Base-by-base conservation (phyloP, 2,329 filamentous ascomycete genomes). In the Fusarium sulawesiense region DNA sequence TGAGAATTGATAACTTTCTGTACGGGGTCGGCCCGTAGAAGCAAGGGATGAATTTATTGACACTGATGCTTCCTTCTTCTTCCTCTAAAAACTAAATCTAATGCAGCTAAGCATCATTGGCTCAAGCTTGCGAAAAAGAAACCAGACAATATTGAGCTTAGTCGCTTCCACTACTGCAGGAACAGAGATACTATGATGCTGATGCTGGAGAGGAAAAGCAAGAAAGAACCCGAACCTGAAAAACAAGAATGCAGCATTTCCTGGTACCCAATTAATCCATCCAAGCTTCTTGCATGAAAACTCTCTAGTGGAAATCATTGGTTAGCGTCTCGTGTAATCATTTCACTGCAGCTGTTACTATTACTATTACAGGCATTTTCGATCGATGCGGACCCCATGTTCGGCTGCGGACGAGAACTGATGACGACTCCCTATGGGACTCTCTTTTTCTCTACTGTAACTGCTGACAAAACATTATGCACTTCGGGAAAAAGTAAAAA, bases 141-240 rank as follows among this genome's bases (percentile, higher is more conserved):
- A 46, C 60, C 67, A 70, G 55, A 63, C 48, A 51, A 55, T 45
- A 59, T 62, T 37, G 60, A 64, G 72, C 50, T 53, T 71, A 73
- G 73, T 66, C 48, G 45, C 62, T 54, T 32, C 58, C 56, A 67
- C 71, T 75, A 75, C 73, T 75, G 73, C 73, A 75, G 73, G 73
- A 75, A 75, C 73, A 64, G 29, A 50, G 51, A 29, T 23, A 51
- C 34, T 37, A 37, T 37, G 23, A 20, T 23, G n/a, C n/a, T n/a
- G 23, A 20, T 23, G n/a, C 23, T 18, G 18, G 23, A 16, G 13
- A 29, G 29, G 29, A 29, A 30, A 41, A 41, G 32, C 32, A 41
- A 51, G 49, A n/a, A 29, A 18, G 20, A 25, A n/a, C 6, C 18
- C 6, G 30, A 62, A 44, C 34, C 10, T 37, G 55, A 56, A 64